Evolutionary conservation across 1,284 basidiomycete species (phyloP), one percentile per base, ranked within the genome.

Genomic region (Pulveroboletus sp.): DNA sequence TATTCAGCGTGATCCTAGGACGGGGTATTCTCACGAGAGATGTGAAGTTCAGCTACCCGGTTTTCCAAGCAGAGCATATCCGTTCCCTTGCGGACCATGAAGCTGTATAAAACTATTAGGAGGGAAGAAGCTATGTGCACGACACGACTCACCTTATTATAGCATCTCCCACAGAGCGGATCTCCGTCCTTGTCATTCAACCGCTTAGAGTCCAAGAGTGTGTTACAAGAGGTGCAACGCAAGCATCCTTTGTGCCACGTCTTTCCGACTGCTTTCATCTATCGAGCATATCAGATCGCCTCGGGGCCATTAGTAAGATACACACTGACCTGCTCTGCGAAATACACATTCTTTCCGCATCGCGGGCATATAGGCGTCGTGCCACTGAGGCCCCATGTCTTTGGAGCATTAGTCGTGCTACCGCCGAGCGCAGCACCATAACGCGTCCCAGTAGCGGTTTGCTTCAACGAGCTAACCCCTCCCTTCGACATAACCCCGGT

Each of bases 231-330:
- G 6, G 78, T 78, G 66, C 89, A 92, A 22, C 89, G 76, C 60
- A 92, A 70, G 66, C 90, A 92, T n/a, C 73, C 75, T 67, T 89
- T 90, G 62, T 92, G 89, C 70, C 78, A 92, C 35, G 85, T 87
- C 75, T 89, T 86, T 18, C 87, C 86, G 5, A 87, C 79, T 4
- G 89, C 89, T 72, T 89, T 89, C 56, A 87, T 82, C 85, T 87
- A 51, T 52, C 15, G 35, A 61, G 45, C 9, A 39, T 10, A 35
- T 73, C 24, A 66, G 52, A 40, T 38, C 24, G 28, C 20, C 36
- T 31, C 18, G 14, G 14, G 28, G 8, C 17, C 5, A 50, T 5
- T 22, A 33, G 22, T 15, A 18, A 42, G 18, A 50, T 47, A 31
- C 44, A 20, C 20, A 48, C 59, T 11, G 38, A 81, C 82, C 74